A percentile compares a stretch with the other conserved stretches of the same genome.
phyloP scores from a whole-genome alignment of 257 asterid genomes.

The Solanum phureja region DNA sequence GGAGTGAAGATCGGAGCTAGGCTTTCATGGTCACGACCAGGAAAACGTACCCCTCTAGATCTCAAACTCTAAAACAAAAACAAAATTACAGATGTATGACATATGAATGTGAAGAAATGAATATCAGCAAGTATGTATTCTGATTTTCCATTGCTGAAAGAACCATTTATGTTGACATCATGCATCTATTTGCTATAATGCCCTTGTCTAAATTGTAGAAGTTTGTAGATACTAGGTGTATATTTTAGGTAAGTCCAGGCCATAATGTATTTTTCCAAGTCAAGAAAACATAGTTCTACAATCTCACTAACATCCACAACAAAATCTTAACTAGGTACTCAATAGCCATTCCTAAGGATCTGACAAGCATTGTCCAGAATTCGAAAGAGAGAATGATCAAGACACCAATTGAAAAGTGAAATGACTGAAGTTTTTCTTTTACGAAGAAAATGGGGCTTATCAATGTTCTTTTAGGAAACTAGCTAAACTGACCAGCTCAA shows the following conservation, averaged over 20 bases:
- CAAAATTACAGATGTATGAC: neutral
- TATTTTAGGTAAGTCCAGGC: neutral
- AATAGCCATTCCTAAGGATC: neutral
- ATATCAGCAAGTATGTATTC: neutral
- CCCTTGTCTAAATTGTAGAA: neutral
- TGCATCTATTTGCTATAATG: neutral
- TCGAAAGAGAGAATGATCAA: neutral
- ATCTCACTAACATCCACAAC: neutral
- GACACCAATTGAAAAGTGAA: neutral
- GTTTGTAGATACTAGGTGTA: neutral
- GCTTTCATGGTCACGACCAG: constrained; percentile 95
- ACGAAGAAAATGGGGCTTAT: neutral
- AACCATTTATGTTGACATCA: neutral
- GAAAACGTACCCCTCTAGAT: constrained; percentile 92
- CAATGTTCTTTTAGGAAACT: neutral
- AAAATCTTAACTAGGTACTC: neutral
- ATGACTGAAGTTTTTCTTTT: neutral
- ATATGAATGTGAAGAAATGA: neutral
- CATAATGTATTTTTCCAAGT: neutral
- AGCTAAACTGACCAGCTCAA: neutral
- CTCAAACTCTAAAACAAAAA: constrained; percentile 54
- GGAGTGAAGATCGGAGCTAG: constrained; percentile 95
- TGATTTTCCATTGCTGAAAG: neutral
- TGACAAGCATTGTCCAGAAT: neutral
- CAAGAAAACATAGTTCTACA: neutral